A percentile compares a stretch with the other conserved stretches of the same genome.
Conservation (phyloP, 176 grass and related monocot genomes). For the Triticum timopheevii region DNA sequence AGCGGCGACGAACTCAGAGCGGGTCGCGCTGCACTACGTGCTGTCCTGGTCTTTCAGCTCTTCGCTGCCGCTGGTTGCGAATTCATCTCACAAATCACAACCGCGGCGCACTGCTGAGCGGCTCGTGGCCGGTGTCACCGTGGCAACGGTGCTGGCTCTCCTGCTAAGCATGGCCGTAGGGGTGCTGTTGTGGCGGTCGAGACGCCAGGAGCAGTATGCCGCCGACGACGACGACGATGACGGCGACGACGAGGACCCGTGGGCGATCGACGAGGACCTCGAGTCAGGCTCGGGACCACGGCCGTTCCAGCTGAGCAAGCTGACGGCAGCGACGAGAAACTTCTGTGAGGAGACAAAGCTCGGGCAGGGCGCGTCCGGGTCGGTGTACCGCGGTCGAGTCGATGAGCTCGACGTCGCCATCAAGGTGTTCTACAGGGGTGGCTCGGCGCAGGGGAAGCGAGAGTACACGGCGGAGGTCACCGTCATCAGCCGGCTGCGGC, state of each 20-base stretch:
- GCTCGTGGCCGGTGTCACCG: not conserved
- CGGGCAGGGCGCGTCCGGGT: not conserved
- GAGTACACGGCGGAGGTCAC: slow-evolving; percentile 51
- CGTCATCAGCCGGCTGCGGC: slow-evolving; percentile 27
- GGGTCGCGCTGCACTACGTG: not conserved
- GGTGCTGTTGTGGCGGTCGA: not conserved
- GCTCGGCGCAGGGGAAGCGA: slow-evolving; percentile 31
- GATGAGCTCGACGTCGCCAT: not conserved
- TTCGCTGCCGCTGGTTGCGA: not conserved
- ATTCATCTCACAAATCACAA: not conserved
- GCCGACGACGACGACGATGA: not conserved
- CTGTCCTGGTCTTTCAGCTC: slow-evolving; percentile 24
- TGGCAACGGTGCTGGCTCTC: not conserved
- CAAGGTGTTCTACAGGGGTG: not conserved
- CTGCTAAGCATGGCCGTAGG: not conserved
- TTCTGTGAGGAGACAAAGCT: slow-evolving; percentile 23
- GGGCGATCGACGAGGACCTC: slow-evolving; percentile 2
- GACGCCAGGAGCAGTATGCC: not conserved
- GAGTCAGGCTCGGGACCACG: not conserved
- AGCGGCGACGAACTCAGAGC: not conserved
- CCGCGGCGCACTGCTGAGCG: not conserved
- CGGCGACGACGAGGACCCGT: not conserved
- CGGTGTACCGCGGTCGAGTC: not conserved
- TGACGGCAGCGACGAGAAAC: not conserved
- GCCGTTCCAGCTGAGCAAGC: not conserved